Evolutionary conservation across 2,329 filamentous ascomycete species (phyloP).

Genomic region (Karstenula rhodostoma): DNA sequence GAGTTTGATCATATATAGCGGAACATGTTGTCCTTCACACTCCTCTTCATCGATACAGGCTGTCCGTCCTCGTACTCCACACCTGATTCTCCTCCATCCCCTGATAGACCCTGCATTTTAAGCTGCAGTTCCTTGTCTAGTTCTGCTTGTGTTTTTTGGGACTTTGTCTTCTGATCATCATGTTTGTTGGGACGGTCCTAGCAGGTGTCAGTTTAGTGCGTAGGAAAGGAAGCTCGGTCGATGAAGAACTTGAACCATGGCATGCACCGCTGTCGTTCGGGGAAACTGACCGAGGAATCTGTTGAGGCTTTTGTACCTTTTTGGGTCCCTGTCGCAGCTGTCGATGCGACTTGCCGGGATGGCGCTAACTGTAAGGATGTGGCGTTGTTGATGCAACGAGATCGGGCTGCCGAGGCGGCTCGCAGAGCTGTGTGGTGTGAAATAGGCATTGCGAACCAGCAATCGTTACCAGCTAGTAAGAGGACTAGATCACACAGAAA

Average conservation of each 20-base stretch:
- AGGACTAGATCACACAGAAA: not conserved
- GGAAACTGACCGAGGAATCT: constrained; percentile 15
- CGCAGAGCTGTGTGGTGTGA: not conserved
- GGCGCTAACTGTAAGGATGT: not conserved
- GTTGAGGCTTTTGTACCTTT: constrained; percentile 2
- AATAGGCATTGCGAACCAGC: not conserved
- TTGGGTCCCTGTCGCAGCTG: not conserved
- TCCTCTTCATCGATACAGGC: constrained; percentile 75
- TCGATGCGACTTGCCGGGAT: constrained; percentile 17
- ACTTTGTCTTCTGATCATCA: constrained; percentile 29
- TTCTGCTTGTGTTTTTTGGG: constrained; percentile 64
- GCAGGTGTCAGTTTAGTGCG: constrained; percentile 6
- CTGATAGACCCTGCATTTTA: constrained; percentile 72
- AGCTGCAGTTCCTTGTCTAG: constrained; percentile 71
- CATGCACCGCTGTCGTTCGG: too few relatives aligned
- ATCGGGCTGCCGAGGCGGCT: not conserved
- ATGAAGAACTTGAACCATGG: not conserved
- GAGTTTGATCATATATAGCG: constrained; percentile 63
- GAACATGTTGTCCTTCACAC: constrained; percentile 81
- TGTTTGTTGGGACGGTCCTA: constrained; percentile 25
- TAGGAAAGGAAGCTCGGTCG: not conserved
- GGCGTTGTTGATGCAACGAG: not conserved
- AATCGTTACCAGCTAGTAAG: not conserved
- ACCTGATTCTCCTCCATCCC: constrained; percentile 74
- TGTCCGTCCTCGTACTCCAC: constrained; percentile 79